Evolutionary conservation across 1,139 yeast species (phyloP), one percentile per base, ranked within the genome.

Genomic region (Suhomyces panamericanus): DNA sequence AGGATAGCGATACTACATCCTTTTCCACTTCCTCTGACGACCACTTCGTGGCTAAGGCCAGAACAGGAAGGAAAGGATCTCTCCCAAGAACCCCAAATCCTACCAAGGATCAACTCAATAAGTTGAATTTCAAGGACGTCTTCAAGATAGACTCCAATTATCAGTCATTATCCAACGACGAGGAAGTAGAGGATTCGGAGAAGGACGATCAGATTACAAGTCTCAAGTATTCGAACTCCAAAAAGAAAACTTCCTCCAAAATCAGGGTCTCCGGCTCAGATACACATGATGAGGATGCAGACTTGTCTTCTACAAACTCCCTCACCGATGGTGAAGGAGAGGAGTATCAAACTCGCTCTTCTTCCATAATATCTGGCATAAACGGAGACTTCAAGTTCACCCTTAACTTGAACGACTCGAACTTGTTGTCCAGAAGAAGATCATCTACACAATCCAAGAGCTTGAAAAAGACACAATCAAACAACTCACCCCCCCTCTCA

Each of bases 341-440:
- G 17, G 64, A 59, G 35, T 64, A 63, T 47, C 75, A 67, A 46
- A 73, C 78, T 1, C 58, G 78, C 40, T 73, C 76, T 15, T 67
- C 74, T n/a, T 69, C 75, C 4, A 66, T 73, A 3, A 70, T 72
- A 14, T 65, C 70, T 12, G 74, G 74, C 16, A 61, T 62, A 27
- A 71, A 59, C 49, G 74, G 72, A 27, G 75, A 67, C 46, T 73
- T 63, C 51, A 73, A 73, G 48, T 74, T 74, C 47, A 72, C 76
- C 4, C 60, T 74, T 32, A 73, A 69, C 49, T 57, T 74, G 57
- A 70, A 71, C 50, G 78, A 73, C 47, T 70, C 73, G 46, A 70
- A 70, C 46, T 56, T 74, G 29, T 61, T 74, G 32, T 58, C 73
- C 28, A 62, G 79, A 53, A 60, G 78, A 44, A 66, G 59, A 36